phyloP scores from a whole-genome alignment of 148 eudicot species.

The Rhododendron ovatum region DNA sequence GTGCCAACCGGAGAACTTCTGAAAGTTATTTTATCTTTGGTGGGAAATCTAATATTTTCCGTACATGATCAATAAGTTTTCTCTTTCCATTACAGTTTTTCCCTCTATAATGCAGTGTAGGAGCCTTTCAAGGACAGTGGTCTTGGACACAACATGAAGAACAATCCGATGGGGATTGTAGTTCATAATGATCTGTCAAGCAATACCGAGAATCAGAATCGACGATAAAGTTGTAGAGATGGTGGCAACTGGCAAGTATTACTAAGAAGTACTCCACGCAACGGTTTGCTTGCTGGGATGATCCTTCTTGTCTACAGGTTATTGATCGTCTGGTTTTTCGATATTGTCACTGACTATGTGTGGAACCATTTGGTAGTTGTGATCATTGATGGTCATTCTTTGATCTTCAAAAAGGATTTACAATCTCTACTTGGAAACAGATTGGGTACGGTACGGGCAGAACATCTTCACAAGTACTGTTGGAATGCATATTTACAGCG shows the following conservation, averaged over 20 bases:
- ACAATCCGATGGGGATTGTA: background rate
- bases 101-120: slow-evolving; percentile 15
- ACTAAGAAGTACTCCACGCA: background rate
- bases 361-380: background rate
- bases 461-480: background rate
- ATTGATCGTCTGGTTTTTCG: background rate
- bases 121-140: slow-evolving; percentile 19
- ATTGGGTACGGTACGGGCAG: background rate
- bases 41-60: background rate
- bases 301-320: background rate
- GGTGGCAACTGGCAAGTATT: background rate
- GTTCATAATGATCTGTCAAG: background rate
- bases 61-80: background rate
- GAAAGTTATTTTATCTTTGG: background rate
- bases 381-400: background rate
- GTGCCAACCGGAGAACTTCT: background rate
- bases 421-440: background rate
- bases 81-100: background rate
- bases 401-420: background rate
- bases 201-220: background rate
- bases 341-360: background rate
- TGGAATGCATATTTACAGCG: background rate
- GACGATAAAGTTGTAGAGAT: background rate
- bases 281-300: background rate
- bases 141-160: slow-evolving; percentile 12